Evolutionary conservation across 257 asterid species (phyloP).

Genomic region (Euphrasia confusa): DNA sequence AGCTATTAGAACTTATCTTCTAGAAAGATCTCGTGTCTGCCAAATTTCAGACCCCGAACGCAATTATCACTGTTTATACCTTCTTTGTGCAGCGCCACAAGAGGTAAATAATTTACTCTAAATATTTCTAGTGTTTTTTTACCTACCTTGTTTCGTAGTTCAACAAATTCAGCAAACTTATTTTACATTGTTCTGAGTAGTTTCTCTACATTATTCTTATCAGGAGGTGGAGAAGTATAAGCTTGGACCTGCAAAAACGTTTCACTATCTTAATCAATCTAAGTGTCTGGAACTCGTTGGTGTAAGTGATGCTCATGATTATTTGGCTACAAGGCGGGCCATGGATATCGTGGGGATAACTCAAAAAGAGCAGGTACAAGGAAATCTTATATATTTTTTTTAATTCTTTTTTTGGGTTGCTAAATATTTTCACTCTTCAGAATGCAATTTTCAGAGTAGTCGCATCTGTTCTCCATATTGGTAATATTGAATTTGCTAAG

Average conservation of each 20-base stretch:
- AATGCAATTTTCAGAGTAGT: constrained; percentile 98
- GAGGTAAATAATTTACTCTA: constrained; percentile 45
- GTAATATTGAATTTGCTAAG: constrained; percentile 75
- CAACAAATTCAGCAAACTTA: constrained; percentile 6
- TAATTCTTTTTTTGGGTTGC: constrained; percentile 20
- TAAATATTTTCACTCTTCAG: constrained; percentile 37
- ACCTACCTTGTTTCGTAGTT: constrained; percentile 21
- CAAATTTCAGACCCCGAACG: constrained; percentile 96
- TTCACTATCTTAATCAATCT: constrained; percentile 87
- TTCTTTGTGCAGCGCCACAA: constrained; percentile 94
- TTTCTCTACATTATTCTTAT: constrained; percentile 27
- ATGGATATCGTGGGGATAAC: constrained; percentile 98
- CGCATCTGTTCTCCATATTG: constrained; percentile 91
- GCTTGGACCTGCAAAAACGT: constrained; percentile 74
- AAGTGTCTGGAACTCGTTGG: constrained; percentile 85
- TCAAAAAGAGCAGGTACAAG: constrained; percentile 71
- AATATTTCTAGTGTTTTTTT: constrained; percentile 12
- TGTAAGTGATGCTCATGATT: constrained; percentile 81
- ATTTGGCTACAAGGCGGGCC: constrained; percentile 95
- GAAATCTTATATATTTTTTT: constrained; percentile 10
- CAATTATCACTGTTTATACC: constrained; percentile 93
- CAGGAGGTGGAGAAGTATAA: constrained; percentile 89
- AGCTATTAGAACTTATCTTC: constrained; percentile 94
- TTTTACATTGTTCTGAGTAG: constrained; percentile 16
- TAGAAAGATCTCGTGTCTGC: constrained; percentile 98